Percentiles rank a stretch among this genome's conserved stretches.
Evolutionary conservation across 106 monocot species (phyloP).

Genomic region (Dendrobium catenatum): DNA sequence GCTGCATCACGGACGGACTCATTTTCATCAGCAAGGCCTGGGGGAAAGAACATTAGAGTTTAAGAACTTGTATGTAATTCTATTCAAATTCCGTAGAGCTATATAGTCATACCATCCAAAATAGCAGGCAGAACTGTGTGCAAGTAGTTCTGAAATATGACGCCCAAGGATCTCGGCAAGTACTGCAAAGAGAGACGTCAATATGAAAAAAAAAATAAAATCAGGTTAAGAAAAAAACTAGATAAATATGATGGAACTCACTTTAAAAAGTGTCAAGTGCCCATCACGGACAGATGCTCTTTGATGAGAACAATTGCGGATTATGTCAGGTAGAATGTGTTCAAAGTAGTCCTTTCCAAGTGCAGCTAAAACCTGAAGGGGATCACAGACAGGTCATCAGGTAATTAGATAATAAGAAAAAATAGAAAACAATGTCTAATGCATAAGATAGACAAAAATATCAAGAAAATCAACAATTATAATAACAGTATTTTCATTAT

Average conservation of each 20-base stretch:
- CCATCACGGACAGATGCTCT: conserved; percentile 96
- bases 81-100: background rate
- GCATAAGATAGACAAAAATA: background rate
- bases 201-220: background rate
- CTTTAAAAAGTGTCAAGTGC: conserved; percentile 85
- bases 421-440: background rate
- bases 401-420: background rate
- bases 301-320: conserved; percentile 88
- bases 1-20: conserved; percentile 99
- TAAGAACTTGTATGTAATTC: background rate
- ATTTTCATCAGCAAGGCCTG: conserved; percentile 99
- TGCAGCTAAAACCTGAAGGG: conserved; percentile 77
- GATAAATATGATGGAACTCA: conserved; percentile 11
- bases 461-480: background rate
- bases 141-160: conserved; percentile 91
- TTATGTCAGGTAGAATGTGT: conserved; percentile 78
- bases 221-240: background rate
- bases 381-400: background rate
- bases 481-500: background rate
- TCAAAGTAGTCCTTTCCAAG: conserved; percentile 98
- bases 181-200: conserved; percentile 37
- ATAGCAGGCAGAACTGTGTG: conserved; percentile 88
- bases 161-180: conserved; percentile 89
- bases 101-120: conserved; percentile 66
- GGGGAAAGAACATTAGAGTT: conserved; percentile 9